Conservation (phyloP, 2,329 filamentous ascomycete species). For the Aspergillus hortae region DNA sequence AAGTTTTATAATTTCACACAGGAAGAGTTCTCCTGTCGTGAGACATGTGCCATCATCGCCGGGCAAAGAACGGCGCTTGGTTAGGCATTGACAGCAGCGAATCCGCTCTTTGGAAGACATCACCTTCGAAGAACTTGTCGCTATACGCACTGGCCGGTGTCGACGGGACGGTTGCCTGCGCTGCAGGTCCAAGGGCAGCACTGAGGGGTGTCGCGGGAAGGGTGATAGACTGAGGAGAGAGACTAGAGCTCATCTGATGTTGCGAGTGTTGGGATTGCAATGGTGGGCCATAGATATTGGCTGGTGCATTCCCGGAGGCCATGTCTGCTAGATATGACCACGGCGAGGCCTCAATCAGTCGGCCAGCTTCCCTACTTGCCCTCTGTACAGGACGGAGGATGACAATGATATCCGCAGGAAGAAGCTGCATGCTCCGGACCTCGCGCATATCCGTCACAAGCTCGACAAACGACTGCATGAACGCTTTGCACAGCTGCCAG, state of each 20-base stretch:
- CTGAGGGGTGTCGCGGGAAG: slow-evolving; percentile 85
- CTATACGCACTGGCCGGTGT: slow-evolving; percentile 47
- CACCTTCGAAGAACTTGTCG: slow-evolving; percentile 48
- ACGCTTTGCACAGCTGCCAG: slow-evolving; percentile 66
- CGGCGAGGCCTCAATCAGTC: slow-evolving; percentile 64
- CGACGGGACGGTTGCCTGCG: slow-evolving; percentile 81
- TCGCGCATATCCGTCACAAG: slow-evolving; percentile 46
- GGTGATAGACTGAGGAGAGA: slow-evolving; percentile 50
- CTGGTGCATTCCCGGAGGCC: slow-evolving; percentile 29
- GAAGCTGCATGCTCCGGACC: slow-evolving; percentile 45
- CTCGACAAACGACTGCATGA: slow-evolving; percentile 48
- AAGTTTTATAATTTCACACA: not conserved
- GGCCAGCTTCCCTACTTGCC: slow-evolving; percentile 74
- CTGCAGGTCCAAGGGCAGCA: slow-evolving; percentile 82
- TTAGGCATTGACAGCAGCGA: slow-evolving; percentile 44
- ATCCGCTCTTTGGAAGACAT: slow-evolving; percentile 49
- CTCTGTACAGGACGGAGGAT: slow-evolving; percentile 78
- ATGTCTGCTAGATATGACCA: slow-evolving; percentile 56
- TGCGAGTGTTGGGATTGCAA: slow-evolving; percentile 30
- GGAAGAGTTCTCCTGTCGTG: not conserved
- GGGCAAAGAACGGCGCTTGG: slow-evolving; percentile 40
- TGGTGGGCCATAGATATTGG: slow-evolving; percentile 33
- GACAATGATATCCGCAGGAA: slow-evolving; percentile 64
- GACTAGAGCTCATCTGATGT: slow-evolving; percentile 28
- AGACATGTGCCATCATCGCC: slow-evolving; percentile 26